Evolutionary conservation across 202 grass and related monocot genomes (phyloP).

Genomic region (Eragrostis tef): DNA sequence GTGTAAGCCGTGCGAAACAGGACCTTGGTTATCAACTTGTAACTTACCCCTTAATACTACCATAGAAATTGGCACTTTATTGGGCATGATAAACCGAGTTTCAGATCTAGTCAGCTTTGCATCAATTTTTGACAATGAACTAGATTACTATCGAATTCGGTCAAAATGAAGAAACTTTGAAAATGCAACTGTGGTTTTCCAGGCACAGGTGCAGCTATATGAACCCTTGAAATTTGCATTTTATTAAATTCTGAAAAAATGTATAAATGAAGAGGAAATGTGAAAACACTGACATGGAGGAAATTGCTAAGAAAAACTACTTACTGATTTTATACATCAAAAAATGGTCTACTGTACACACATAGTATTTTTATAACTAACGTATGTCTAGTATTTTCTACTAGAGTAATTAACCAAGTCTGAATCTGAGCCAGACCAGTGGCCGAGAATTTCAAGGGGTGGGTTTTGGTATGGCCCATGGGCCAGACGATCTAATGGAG

Average conservation of each 20-base stretch:
- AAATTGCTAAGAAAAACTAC: not conserved
- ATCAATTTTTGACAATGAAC: too few relatives aligned
- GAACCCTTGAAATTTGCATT: not conserved
- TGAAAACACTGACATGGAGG: not conserved
- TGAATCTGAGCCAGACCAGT: not conserved
- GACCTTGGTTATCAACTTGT: too few relatives aligned
- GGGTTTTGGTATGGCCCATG: not conserved
- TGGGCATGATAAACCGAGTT: too few relatives aligned
- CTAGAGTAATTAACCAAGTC: not conserved
- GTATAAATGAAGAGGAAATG: not conserved
- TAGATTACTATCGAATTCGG: not conserved
- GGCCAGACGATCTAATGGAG: not conserved
- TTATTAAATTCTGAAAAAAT: not conserved
- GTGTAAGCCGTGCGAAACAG: too few relatives aligned
- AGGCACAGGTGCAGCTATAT: not conserved
- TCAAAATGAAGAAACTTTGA: not conserved
- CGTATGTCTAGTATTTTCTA: not conserved
- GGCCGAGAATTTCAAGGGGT: not conserved
- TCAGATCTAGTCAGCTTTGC: too few relatives aligned
- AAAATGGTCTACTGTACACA: not conserved
- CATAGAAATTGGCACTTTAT: too few relatives aligned
- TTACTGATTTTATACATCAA: not conserved
- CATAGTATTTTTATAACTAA: not conserved
- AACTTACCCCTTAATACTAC: too few relatives aligned
- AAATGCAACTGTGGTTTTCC: not conserved